phyloP scores from a whole-genome alignment of 2,329 filamentous ascomycete species.

The Exophiala xenobiotica region DNA sequence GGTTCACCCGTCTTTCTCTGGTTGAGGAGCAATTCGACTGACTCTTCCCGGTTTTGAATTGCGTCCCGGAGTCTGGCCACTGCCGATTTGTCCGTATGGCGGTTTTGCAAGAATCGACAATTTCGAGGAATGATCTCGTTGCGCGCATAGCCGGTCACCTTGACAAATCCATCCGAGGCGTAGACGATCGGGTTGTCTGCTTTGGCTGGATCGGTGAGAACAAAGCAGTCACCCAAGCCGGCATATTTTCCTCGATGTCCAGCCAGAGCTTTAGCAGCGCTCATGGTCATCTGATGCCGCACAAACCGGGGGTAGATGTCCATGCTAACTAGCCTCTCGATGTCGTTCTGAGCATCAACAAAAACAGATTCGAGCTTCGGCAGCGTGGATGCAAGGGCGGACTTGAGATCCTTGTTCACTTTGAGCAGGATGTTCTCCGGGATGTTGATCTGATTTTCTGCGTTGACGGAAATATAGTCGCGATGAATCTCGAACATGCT shows the following conservation, averaged over 20 bases:
- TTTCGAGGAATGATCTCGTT: slow-evolving; percentile 51
- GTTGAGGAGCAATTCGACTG: slow-evolving; percentile 53
- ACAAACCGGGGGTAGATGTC: slow-evolving; percentile 56
- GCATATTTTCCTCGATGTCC: slow-evolving; percentile 43
- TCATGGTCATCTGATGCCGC: slow-evolving; percentile 51
- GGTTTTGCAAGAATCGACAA: slow-evolving; percentile 53
- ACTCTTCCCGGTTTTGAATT: slow-evolving; percentile 46
- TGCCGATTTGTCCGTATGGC: slow-evolving; percentile 45
- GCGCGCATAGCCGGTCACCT: slow-evolving; percentile 52
- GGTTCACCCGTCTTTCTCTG: slow-evolving; percentile 53
- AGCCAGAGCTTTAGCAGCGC: slow-evolving; percentile 48
- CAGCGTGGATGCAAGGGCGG: slow-evolving; percentile 45
- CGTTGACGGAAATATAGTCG: slow-evolving; percentile 42
- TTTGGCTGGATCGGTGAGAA: slow-evolving; percentile 53
- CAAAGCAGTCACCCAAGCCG: slow-evolving; percentile 60
- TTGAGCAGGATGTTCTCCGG: slow-evolving; percentile 42
- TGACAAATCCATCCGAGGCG: slow-evolving; percentile 53
- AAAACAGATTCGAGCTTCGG: slow-evolving; percentile 50
- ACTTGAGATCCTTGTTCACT: slow-evolving; percentile 50
- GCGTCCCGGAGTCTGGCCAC: slow-evolving; percentile 45
- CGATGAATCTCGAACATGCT: slow-evolving; percentile 49
- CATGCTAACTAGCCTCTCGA: slow-evolving; percentile 46
- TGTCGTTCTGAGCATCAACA: slow-evolving; percentile 43
- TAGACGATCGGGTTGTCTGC: slow-evolving; percentile 53
- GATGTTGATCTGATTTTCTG: slow-evolving; percentile 43